phyloP scores from a whole-genome alignment of 106 monocot genomes.

The Acanthochlamys bracteata region DNA sequence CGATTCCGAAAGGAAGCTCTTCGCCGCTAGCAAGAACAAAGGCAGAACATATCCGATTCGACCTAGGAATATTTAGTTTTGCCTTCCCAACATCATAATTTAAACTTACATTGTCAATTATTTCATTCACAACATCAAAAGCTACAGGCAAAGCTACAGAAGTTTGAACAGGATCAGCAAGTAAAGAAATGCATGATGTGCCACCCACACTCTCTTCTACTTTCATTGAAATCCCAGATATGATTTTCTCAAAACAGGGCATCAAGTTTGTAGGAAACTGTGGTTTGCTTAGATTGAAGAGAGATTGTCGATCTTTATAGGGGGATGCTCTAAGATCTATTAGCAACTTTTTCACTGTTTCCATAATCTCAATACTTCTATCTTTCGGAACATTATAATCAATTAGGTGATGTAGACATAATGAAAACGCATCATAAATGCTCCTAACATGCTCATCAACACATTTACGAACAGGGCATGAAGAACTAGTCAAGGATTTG shows the following conservation, averaged over 20 bases:
- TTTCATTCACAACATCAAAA: constrained; percentile 56
- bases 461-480: constrained; percentile 55
- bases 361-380: constrained; percentile 29
- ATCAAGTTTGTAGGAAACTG: constrained; percentile 24
- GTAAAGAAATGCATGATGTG: constrained; percentile 26
- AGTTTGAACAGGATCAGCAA: constrained; percentile 59
- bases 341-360: constrained; percentile 38
- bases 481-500: constrained; percentile 34
- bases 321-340: constrained; percentile 41
- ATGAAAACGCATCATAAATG: constrained; percentile 48
- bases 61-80: constrained; percentile 43
- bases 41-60: constrained; percentile 56
- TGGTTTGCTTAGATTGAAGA: constrained; percentile 20
- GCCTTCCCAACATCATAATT: constrained; percentile 8
- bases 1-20: constrained; percentile 87
- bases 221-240: constrained; percentile 59
- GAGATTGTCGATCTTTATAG: constrained; percentile 44
- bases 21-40: constrained; percentile 85
- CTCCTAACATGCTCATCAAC: constrained; percentile 62
- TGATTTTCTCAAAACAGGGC: constrained; percentile 29
- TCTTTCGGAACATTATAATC: constrained; percentile 26
- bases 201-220: constrained; percentile 30
- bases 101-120: constrained; percentile 26
- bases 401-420: constrained; percentile 21
- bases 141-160: constrained; percentile 84